Percentiles rank a stretch among this genome's conserved stretches.
phyloP scores from a whole-genome alignment of 225 moss, liverwort and hornwort species.

The Lunularia cruciata region DNA sequence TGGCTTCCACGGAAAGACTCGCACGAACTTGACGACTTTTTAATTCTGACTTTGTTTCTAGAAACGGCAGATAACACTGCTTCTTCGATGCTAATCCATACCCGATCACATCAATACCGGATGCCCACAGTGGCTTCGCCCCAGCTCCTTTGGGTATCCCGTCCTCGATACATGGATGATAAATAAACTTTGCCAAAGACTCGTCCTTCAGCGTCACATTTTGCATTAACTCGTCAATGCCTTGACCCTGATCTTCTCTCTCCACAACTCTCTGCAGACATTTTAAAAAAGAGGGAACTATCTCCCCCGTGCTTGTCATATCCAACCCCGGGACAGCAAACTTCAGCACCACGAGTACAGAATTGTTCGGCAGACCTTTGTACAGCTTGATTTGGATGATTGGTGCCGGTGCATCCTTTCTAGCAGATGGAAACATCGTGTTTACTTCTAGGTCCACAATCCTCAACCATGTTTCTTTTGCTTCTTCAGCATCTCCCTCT shows the following conservation, averaged over 20 bases:
- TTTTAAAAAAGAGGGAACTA: conserved; percentile 25
- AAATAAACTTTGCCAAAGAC: background rate
- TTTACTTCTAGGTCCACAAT: conserved; percentile 42
- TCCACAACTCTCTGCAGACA: conserved; percentile 21
- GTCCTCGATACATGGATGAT: conserved; percentile 28
- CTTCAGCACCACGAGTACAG: conserved; percentile 34
- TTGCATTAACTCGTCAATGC: conserved; percentile 5
- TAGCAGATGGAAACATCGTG: conserved; percentile 13
- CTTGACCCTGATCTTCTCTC: conserved; percentile 9
- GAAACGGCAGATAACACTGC: conserved; percentile 67
- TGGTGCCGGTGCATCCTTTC: background rate
- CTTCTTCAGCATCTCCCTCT: conserved; percentile 10
- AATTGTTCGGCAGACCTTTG: conserved; percentile 16
- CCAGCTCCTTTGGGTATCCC: conserved; percentile 30
- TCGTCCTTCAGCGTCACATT: conserved; percentile 18
- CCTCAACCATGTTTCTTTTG: conserved; percentile 32
- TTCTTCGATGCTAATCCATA: conserved; percentile 65
- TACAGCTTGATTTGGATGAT: conserved; percentile 34
- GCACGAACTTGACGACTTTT: conserved; percentile 65
- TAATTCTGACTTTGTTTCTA: conserved; percentile 43
- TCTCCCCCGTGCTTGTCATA: conserved; percentile 4
- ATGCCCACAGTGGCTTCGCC: conserved; percentile 39
- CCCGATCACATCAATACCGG: conserved; percentile 62
- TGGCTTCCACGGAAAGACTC: conserved; percentile 45
- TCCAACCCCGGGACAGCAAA: conserved; percentile 27